Evolutionary conservation across 2,329 filamentous ascomycete species (phyloP).

Genomic region (Xylaria sp.): DNA sequence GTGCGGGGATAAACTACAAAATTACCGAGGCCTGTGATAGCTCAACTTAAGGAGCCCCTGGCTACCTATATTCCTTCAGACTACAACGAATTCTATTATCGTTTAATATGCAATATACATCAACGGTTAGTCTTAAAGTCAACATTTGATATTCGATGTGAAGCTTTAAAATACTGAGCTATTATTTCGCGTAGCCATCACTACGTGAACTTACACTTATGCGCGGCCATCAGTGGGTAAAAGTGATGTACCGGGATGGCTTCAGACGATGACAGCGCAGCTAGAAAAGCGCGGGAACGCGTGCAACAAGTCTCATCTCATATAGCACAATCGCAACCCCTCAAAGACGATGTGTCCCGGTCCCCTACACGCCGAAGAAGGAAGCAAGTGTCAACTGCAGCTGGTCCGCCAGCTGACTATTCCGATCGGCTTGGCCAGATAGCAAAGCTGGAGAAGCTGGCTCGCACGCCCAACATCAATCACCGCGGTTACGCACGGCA

Average conservation of each 20-base stretch:
- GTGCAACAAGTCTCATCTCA: slow-evolving; percentile 36
- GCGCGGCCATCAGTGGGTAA: neutral
- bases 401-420: slow-evolving; percentile 32
- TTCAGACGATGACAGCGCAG: slow-evolving; percentile 27
- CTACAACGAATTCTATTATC: neutral
- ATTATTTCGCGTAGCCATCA: too few relatives aligned
- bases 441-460: slow-evolving; percentile 29
- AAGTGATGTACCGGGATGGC: slow-evolving; percentile 18
- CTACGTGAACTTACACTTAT: neutral
- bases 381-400: slow-evolving; percentile 16
- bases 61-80: neutral
- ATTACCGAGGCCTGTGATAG: slow-evolving; percentile 21
- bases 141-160: neutral
- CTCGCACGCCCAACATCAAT: slow-evolving; percentile 34
- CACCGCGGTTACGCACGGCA: slow-evolving; percentile 35
- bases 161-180: neutral
- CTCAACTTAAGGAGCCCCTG: neutral
- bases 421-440: slow-evolving; percentile 37
- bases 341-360: slow-evolving; percentile 2
- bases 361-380: slow-evolving; percentile 16
- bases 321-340: slow-evolving; percentile 3
- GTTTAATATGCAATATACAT: neutral
- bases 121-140: neutral
- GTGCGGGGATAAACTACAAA: slow-evolving; percentile 21
- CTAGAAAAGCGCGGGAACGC: slow-evolving; percentile 32